phyloP scores from a whole-genome alignment of 352 stramenopile species.

The Phytophthora macrochlamydospora region DNA sequence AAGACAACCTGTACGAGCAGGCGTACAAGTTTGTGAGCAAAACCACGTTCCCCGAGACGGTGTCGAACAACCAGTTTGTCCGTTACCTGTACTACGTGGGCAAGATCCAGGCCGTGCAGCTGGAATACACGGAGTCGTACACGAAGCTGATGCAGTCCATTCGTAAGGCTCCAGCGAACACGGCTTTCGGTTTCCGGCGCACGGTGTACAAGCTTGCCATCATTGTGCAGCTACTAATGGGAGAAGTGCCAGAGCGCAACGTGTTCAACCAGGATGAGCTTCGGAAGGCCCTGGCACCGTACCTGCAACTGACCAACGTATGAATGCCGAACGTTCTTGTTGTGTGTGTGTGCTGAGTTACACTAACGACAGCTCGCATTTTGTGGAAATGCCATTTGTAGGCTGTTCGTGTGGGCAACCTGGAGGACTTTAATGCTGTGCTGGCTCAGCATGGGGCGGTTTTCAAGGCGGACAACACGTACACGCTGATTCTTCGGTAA shows the following conservation, averaged over 20 bases:
- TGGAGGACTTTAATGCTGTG: constrained; percentile 95
- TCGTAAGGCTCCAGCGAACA: constrained; percentile 96
- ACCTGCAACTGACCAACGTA: constrained; percentile 96
- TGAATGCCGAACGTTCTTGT: constrained; percentile 2
- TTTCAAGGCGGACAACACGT: constrained; percentile 95
- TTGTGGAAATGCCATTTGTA: constrained; percentile 35
- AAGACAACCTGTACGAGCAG: constrained; percentile 91
- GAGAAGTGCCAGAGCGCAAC: constrained; percentile 95
- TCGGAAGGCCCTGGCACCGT: constrained; percentile 90
- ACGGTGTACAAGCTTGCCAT: constrained; percentile 96
- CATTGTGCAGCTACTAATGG: constrained; percentile 98
- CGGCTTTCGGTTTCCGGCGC: constrained; percentile 95
- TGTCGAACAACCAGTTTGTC: constrained; percentile 99
- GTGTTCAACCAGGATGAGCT: constrained; percentile 94
- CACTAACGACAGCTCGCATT: not conserved
- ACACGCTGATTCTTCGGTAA: constrained; percentile 95
- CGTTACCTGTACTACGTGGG: constrained; percentile 97
- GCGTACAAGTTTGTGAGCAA: constrained; percentile 94
- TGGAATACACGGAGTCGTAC: constrained; percentile 98
- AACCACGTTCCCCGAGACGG: constrained; percentile 87
- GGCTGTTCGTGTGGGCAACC: constrained; percentile 95
- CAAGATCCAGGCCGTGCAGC: constrained; percentile 95
- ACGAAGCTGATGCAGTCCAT: constrained; percentile 96
- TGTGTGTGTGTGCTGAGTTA: not conserved
- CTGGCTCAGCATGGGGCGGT: constrained; percentile 83